Base-by-base conservation (phyloP, 306 rosid genomes). In the Begonia peltatifolia region DNA sequence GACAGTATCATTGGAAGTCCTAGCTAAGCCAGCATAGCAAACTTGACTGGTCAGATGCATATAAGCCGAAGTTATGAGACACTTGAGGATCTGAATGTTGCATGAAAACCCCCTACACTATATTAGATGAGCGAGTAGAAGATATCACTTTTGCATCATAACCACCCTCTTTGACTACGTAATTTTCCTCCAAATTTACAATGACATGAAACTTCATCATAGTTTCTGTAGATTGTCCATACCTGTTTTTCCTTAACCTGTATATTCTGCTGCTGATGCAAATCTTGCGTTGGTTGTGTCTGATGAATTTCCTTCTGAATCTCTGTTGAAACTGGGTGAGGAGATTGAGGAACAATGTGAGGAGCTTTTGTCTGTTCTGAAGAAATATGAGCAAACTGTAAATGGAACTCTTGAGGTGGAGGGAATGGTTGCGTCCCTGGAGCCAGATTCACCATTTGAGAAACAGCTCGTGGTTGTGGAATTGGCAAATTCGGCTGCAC, bases 371-470 rank as follows among this genome's bases (percentile, higher is more conserved):
- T 47, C 6, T 78, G 68, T 46, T 54, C 77, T 46, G 58, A 67
- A 46, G 85, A 65, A 73, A 69, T 68, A 52, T 77, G 68, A 57
- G 76, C 35, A 72, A 67, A 55, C 35, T 74, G 84, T 25, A 78
- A 56, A 59, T 76, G 64, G 42, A 65, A 18, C 56, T 69, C 78
- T 30, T 70, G 81, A 16, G 58, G 30, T 53, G 75, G 67, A 71
- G 76, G 68, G 62, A 69, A 63, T 61, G 79, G 66, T 41, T 74
- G 94, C 50, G 69, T 63, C 5, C 7, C 55, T 63, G 83, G 79
- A 63, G 74, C 79, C 65, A 83, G 81, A 76, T 79, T 82, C 35
- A 63, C 78, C 71, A 68, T 61, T 35, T 67, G 76, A 20, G 79
- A 53, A 71, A 68, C 60, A 63, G 65, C 71, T 63, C 65, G 78